phyloP scores from a whole-genome alignment of 2,329 filamentous ascomycete species.

The Neodidymelliopsis sp. region DNA sequence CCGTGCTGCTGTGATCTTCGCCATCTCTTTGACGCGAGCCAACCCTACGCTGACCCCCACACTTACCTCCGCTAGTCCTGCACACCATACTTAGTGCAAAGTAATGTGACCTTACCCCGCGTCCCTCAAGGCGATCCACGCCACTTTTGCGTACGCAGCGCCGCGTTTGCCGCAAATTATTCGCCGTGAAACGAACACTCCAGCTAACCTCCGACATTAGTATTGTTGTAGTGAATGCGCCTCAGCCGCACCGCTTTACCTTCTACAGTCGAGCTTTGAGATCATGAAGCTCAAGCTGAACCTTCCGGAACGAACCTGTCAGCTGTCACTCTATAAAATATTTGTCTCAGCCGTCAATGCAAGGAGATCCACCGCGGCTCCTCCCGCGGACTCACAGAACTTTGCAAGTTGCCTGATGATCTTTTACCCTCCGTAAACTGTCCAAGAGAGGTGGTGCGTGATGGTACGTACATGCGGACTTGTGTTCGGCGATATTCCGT shows the following conservation, averaged over 20 bases:
- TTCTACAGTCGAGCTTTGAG: too few species aligned
- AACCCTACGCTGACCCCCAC: conserved; percentile 17
- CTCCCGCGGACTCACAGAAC: conserved; percentile 5
- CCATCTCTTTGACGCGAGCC: conserved; percentile 4
- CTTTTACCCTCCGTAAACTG: conserved; percentile 1
- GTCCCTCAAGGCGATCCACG: conserved; percentile 14
- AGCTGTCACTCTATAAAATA: conserved; percentile 3
- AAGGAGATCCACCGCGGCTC: conserved; percentile 7
- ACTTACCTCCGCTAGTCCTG: conserved; percentile 18
- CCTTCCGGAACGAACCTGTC: too few species aligned
- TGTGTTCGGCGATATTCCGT: conserved; percentile 4
- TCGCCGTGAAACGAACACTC: neutral
- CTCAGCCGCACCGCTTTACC: neutral
- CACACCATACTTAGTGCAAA: conserved; percentile 22
- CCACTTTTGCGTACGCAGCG: conserved; percentile 12
- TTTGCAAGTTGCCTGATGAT: conserved; percentile 4
- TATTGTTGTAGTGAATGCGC: too few species aligned
- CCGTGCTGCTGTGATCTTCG: conserved; percentile 3
- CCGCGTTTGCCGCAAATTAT: conserved; percentile 8
- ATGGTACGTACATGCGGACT: neutral
- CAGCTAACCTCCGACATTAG: neutral
- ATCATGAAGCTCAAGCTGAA: too few species aligned
- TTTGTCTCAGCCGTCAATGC: conserved; percentile 11
- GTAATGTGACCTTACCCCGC: conserved; percentile 40
- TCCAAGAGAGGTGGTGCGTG: conserved; percentile 3